Evolutionary conservation across 805 yeast species (phyloP), one percentile per base, ranked within the genome.

Genomic region (Myxozyma sirexii): DNA sequence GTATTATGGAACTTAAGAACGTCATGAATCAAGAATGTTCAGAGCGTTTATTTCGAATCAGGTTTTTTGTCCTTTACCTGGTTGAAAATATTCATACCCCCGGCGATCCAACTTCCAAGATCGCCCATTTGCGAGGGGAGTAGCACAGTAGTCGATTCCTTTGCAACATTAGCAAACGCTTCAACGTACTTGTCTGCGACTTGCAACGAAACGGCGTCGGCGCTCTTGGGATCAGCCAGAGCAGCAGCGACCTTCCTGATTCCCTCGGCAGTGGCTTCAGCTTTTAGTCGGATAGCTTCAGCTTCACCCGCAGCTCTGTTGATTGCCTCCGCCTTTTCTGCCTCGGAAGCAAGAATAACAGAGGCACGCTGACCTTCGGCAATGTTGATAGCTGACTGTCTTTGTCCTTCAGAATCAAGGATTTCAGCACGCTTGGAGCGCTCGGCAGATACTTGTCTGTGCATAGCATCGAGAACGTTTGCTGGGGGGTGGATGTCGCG

Each of bases 381-480:
- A 62, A 86, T 84, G 71, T 90, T 90, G 71, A 90, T 89, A 50
- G 83, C 86, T 37, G 90, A 79, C 70, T 87, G 90, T 71, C 91
- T 82, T 55, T 82, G 83, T 73, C 96, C 96, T 75, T 89, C 96
- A 46, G 90, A 84, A 69, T 89, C 96, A 70, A 89, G 80, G 65
- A 89, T 89, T 72, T 89, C 93, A 1, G 96, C 96, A 62, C 96
- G 79, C 72, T 90, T 90, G 53, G 91, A 84, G 67, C 96, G 79
- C 73, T 90, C 96, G 46, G 96, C 94, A 60, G 87, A 82, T 24
- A 90, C 96, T 74, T 88, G 96, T 71, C 93, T 82, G 74, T 89
- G 96, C 96, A 89, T 90, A 27, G 96, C 94, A 68, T 87, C 92
- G 68, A 89, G 81, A 10, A 89, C 96, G 67, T 88, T 87, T 38